Evolutionary conservation across 176 grass and related monocot species (phyloP), one percentile per base, ranked within the genome.

Genomic region (Raddia distichophylla): DNA sequence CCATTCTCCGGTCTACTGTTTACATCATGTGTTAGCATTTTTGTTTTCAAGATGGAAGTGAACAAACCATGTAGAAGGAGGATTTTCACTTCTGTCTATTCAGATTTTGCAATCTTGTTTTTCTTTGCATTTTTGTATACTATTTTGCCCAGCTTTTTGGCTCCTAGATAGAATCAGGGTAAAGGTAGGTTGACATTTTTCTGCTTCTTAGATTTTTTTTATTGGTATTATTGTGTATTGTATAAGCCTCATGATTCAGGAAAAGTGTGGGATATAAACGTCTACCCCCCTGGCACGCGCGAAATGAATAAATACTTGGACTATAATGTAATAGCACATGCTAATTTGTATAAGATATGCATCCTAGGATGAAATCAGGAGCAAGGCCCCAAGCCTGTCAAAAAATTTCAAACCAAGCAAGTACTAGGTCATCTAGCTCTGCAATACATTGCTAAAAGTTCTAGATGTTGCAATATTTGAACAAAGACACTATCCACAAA

Each of bases 81-180:
- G 35, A 10, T 60, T 80, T 65, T 57, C 10, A 75, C 0, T 34
- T 18, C 19, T 48, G 75, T 61, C 56, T 85, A 45, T 64, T 17
- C 64, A 48, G 14, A 42, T 14, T 35, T 59, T 71, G 65, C 57
- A 42, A 37, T 62, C 45, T 84, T 76, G 75, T 17, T 27, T 85
- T 64, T 47, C 20, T 42, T 69, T 79, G 44, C 14, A 78, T 71
- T 43, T 65, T 48, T 7, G 48, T 59, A 37, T 78, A 68, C 10
- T 67, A 50, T 10, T 69, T 34, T 1, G 60, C 37, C 60, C 19
- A 45, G 61, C 27, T 64, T 75, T 40, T 40, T 48, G 75, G 63
- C 62, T 86, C 71, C 18, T 6, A 3, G 8, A 42, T 64, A 74
- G 48, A 83, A 74, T 27, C 47, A 55, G 60, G 50, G 47, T 33